A percentile compares a stretch with the other conserved stretches of the same genome.
Conservation (phyloP, 2,329 filamentous ascomycete species). For the Pseudogymnoascus sp. region DNA sequence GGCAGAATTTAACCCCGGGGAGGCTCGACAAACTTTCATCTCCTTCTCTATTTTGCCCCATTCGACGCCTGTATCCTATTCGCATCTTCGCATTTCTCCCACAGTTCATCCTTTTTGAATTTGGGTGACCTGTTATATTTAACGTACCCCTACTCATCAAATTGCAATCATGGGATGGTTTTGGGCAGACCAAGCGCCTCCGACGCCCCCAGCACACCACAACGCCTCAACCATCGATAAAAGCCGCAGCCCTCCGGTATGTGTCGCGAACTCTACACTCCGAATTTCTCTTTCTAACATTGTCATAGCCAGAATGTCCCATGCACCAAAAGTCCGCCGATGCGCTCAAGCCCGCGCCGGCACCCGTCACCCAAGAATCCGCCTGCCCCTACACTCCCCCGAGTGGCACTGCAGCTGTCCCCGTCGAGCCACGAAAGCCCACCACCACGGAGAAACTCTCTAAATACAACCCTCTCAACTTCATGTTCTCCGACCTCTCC, state of each 20-base stretch:
- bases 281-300: conserved; percentile 13
- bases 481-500: conserved; percentile 85
- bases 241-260: conserved; percentile 10
- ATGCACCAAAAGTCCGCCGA: conserved; percentile 48
- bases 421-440: conserved; percentile 22
- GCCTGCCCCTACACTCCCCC: conserved; percentile 27
- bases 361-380: conserved; percentile 25
- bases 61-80: neutral
- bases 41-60: neutral
- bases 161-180: conserved; percentile 50
- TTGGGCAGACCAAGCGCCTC: conserved; percentile 45
- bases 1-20: neutral
- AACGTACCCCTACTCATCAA: neutral
- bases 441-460: conserved; percentile 44
- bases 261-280: neutral
- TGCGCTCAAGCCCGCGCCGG: conserved; percentile 25
- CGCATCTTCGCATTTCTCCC: neutral
- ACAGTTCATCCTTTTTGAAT: neutral
- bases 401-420: conserved; percentile 17
- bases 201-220: conserved; percentile 22
- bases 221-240: conserved; percentile 18
- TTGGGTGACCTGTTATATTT: neutral
- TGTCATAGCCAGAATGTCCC: conserved; percentile 53
- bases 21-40: conserved; percentile 10
- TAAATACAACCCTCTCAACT: conserved; percentile 77